Percentiles rank a stretch among this genome's conserved stretches.
phyloP scores from a whole-genome alignment of 345 rosid species.

The Lagerstroemia speciosa region DNA sequence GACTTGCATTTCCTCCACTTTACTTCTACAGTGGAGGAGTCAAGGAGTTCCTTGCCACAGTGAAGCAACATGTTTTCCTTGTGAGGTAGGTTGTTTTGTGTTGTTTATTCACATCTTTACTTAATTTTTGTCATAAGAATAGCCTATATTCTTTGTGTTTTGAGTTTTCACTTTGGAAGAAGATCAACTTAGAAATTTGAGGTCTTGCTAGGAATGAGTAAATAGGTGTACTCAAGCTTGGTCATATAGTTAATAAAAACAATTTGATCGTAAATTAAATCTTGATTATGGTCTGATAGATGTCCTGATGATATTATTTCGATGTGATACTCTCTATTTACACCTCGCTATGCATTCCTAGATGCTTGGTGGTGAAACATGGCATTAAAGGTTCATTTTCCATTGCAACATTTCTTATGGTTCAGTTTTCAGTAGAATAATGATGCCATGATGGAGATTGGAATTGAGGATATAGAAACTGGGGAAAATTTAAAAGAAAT shows the following conservation, averaged over 20 bases:
- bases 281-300: background rate
- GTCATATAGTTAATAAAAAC: background rate
- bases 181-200: no score
- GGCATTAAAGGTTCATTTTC: background rate
- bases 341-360: background rate
- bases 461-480: background rate
- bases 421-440: background rate
- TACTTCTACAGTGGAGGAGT: constrained; percentile 96
- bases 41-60: constrained; percentile 69
- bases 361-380: background rate
- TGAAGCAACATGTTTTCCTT: constrained; percentile 79
- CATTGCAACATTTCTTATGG: background rate
- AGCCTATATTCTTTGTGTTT: background rate
- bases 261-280: background rate
- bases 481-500: background rate
- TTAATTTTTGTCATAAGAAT: background rate
- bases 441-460: background rate
- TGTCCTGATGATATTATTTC: background rate
- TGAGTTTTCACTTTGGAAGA: background rate
- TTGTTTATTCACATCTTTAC: background rate
- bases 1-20: constrained; percentile 86
- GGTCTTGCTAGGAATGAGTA: background rate
- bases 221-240: background rate
- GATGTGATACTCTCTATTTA: background rate
- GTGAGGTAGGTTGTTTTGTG: constrained; percentile 48